Evolutionary conservation across 345 rosid species (phyloP).

Genomic region (Abelmoschus esculentus): DNA sequence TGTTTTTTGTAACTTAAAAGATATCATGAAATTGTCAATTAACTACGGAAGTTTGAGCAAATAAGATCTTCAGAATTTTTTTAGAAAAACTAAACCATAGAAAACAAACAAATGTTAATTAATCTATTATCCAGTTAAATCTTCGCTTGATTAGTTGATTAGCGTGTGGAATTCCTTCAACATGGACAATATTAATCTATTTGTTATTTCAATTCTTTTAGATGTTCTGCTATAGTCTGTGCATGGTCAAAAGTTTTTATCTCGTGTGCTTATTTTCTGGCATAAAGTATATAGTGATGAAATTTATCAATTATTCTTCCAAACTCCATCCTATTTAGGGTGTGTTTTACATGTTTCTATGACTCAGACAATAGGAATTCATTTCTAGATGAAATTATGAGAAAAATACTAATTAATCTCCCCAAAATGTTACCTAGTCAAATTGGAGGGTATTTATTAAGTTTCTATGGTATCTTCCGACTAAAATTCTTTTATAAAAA

Average conservation of each 20-base stretch:
- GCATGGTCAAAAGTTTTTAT: background rate
- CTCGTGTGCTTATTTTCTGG: background rate
- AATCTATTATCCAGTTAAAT: background rate
- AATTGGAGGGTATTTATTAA: background rate
- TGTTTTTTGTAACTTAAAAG: background rate
- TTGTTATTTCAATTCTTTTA: background rate
- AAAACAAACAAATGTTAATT: background rate
- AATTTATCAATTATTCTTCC: background rate
- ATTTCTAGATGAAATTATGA: background rate
- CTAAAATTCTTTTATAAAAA: background rate
- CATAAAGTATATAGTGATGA: background rate
- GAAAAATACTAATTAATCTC: background rate
- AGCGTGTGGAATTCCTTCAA: background rate
- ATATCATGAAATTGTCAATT: background rate
- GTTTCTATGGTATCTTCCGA: background rate
- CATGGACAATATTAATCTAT: too few relatives aligned
- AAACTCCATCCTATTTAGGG: background rate
- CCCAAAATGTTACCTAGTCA: background rate
- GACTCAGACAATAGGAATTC: background rate
- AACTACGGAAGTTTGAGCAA: background rate
- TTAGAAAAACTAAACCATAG: background rate
- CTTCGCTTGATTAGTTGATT: background rate
- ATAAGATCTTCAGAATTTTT: background rate
- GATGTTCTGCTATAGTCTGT: background rate
- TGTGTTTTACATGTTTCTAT: background rate